Evolutionary conservation across 352 stramenopile species (phyloP).

Genomic region (Globisporangium canariense): DNA sequence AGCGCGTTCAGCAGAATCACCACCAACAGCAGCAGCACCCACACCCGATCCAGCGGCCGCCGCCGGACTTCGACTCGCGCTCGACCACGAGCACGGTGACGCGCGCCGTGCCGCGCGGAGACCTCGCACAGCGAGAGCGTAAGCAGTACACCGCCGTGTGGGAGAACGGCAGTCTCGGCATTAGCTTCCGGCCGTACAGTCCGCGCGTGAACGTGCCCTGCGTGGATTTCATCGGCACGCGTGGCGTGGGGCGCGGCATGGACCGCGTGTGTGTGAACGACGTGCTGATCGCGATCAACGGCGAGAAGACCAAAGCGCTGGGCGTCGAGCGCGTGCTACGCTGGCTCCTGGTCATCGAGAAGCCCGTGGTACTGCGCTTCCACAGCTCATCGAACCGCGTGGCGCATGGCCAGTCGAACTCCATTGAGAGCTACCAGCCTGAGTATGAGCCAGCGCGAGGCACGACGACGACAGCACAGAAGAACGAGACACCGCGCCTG

Average conservation of each 20-base stretch:
- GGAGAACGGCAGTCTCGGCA: conserved; percentile 61
- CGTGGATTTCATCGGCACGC: conserved; percentile 61
- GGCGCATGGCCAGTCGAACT: conserved; percentile 1
- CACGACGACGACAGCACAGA: conserved; percentile 18
- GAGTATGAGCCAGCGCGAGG: conserved; percentile 26
- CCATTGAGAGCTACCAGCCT: conserved; percentile 21
- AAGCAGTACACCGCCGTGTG: conserved; percentile 79
- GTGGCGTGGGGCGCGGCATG: conserved; percentile 68
- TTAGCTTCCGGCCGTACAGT: conserved; percentile 73
- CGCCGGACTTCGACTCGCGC: conserved; percentile 19
- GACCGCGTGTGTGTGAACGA: conserved; percentile 76
- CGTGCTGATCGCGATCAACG: conserved; percentile 79
- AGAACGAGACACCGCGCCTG: conserved; percentile 13
- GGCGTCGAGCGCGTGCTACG: conserved; percentile 74
- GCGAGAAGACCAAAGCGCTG: conserved; percentile 70
- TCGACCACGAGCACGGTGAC: conserved; percentile 21
- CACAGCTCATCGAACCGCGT: conserved; percentile 75
- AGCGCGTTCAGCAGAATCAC: conserved; percentile 5
- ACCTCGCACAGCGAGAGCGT: conserved; percentile 23
- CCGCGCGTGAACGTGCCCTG: conserved; percentile 65
- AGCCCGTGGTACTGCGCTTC: conserved; percentile 73
- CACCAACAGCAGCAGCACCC: background rate
- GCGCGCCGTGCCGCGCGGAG: conserved; percentile 22
- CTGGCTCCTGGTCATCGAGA: conserved; percentile 74
- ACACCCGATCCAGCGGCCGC: conserved; percentile 12